Percentiles rank a stretch among this genome's conserved stretches.
Conservation (phyloP, 1,139 yeast species). For the Debaryomyces subglobosus region DNA sequence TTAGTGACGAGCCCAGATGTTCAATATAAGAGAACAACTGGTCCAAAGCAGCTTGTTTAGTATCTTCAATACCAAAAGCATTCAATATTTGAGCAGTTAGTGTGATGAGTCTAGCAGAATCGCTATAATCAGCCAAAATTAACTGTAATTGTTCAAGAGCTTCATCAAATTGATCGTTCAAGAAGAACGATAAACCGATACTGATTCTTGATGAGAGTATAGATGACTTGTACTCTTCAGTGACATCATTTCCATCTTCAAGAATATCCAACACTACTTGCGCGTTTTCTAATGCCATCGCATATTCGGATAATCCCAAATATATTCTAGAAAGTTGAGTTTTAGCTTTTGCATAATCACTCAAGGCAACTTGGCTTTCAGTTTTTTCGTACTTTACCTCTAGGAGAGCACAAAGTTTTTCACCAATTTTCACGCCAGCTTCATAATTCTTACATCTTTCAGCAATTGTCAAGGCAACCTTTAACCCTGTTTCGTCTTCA, state of each 20-base stretch:
- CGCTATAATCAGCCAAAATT: slow-evolving; percentile 51
- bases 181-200: slow-evolving; percentile 70
- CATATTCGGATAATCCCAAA: slow-evolving; percentile 61
- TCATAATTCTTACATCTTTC: slow-evolving; percentile 73
- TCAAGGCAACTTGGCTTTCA: slow-evolving; percentile 52
- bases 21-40: slow-evolving; percentile 68
- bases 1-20: slow-evolving; percentile 62
- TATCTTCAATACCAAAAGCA: slow-evolving; percentile 71
- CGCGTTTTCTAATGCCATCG: slow-evolving; percentile 62
- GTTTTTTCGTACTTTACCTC: slow-evolving; percentile 62
- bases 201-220: slow-evolving; percentile 66
- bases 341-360: slow-evolving; percentile 60
- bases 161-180: slow-evolving; percentile 59
- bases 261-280: slow-evolving; percentile 57
- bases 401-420: slow-evolving; percentile 47
- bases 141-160: slow-evolving; percentile 69
- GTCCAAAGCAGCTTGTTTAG: slow-evolving; percentile 79
- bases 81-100: slow-evolving; percentile 78
- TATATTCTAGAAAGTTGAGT: slow-evolving; percentile 71
- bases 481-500: slow-evolving; percentile 61
- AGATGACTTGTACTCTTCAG: slow-evolving; percentile 18
- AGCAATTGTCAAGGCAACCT: slow-evolving; percentile 57
- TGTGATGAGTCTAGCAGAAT: slow-evolving; percentile 64
- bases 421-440: slow-evolving; percentile 53
- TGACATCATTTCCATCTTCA: slow-evolving; percentile 34